Conservation (phyloP, 2,329 filamentous ascomycete genomes). For the Penicillium hesseltinei region DNA sequence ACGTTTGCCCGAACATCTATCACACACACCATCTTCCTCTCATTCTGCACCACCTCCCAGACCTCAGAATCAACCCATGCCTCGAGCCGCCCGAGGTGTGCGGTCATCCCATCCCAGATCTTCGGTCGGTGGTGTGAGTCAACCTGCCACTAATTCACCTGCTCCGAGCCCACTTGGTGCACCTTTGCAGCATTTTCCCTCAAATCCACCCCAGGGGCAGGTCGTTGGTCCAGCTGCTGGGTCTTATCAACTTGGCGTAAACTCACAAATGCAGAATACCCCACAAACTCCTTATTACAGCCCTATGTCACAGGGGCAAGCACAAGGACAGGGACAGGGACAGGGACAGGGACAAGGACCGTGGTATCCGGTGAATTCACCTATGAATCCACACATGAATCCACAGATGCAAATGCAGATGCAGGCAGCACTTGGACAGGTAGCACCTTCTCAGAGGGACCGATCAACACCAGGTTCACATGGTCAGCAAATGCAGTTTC, state of each 20-base stretch:
- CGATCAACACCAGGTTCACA: not conserved
- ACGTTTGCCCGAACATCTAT: not conserved
- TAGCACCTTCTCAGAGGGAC: not conserved
- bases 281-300: not conserved
- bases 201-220: not conserved
- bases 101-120: not conserved
- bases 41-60: not conserved
- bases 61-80: not conserved
- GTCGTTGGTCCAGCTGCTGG: not conserved
- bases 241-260: not conserved
- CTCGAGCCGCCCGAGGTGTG: not conserved
- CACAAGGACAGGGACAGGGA: not conserved
- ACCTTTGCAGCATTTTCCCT: not conserved
- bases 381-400: not conserved
- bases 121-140: not conserved
- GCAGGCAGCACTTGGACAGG: not conserved
- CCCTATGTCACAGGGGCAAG: not conserved
- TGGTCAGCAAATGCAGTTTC: not conserved
- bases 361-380: not conserved
- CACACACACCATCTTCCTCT: not conserved
- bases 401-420: not conserved
- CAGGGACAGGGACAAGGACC: not conserved
- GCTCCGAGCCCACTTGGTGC: not conserved
- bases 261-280: not conserved
- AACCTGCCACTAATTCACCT: not conserved